These are phyloP conservation scores for Casuarina glauca DNA, from an alignment of 306 rosid genomes.

Conservation along the genomic window DNA sequence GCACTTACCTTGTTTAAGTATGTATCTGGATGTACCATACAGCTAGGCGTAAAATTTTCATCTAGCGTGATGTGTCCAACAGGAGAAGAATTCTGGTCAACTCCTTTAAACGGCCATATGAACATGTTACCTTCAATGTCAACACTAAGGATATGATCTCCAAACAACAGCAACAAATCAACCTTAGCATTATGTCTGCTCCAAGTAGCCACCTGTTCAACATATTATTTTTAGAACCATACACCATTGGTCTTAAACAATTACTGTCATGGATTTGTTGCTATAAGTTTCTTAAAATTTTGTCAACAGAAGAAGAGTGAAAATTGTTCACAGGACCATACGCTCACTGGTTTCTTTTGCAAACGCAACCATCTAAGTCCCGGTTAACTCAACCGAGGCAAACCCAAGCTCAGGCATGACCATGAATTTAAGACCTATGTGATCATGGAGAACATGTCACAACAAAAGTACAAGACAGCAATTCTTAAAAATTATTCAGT, in stretches of 20 bases:
- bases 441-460: background rate
- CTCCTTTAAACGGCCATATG: constrained; percentile 80
- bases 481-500: background rate
- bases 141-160: constrained; percentile 73
- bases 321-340: background rate
- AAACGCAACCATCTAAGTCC: no score
- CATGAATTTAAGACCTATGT: background rate
- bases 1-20: constrained; percentile 79
- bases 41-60: constrained; percentile 55
- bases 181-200: constrained; percentile 67
- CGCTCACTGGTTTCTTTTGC: background rate
- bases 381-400: background rate
- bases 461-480: background rate
- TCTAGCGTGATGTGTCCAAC: constrained; percentile 56
- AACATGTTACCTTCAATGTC: constrained; percentile 64
- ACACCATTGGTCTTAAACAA: background rate
- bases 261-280: background rate
- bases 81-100: constrained; percentile 53
- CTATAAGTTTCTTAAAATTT: no score
- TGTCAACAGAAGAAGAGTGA: background rate
- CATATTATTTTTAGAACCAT: background rate
- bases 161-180: constrained; percentile 67
- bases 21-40: constrained; percentile 91
- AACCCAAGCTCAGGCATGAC: background rate
- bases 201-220: constrained; percentile 75